Evolutionary conservation across 257 asterid species (phyloP).

Genomic region (Solanum pimpinellifolium): DNA sequence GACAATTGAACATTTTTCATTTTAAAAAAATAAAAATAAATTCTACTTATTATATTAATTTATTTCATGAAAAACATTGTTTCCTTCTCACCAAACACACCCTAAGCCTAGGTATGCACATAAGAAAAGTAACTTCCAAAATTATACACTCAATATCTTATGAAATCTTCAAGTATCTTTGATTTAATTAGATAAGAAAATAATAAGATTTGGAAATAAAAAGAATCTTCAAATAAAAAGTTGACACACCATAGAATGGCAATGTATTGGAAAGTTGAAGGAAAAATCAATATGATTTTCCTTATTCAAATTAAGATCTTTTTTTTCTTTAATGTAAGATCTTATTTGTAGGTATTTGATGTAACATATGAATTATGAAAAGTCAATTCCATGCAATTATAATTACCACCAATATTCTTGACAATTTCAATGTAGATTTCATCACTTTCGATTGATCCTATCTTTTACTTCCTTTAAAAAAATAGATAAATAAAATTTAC

Average conservation of each 20-base stretch:
- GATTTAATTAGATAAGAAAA: background rate
- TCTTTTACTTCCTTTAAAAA: background rate
- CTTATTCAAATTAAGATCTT: background rate
- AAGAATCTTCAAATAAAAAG: background rate
- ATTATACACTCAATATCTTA: background rate
- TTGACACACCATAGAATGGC: background rate
- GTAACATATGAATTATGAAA: conserved; percentile 11
- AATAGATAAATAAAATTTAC: too few species aligned
- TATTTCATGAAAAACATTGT: background rate
- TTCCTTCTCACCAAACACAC: background rate
- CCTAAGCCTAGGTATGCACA: background rate
- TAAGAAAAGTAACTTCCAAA: background rate
- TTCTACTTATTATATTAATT: background rate
- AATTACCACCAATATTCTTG: conserved; percentile 7
- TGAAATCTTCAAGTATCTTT: background rate
- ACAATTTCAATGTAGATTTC: background rate
- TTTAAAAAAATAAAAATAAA: too few species aligned
- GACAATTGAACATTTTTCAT: background rate
- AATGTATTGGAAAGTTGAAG: conserved; percentile 2
- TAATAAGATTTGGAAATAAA: background rate
- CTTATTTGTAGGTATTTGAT: conserved; percentile 16
- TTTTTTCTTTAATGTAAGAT: conserved; percentile 7
- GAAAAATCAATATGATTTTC: conserved; percentile 27
- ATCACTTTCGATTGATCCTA: background rate
- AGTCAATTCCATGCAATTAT: conserved; percentile 21